These are phyloP conservation scores for Aquanectria penicillioides DNA, from an alignment of 2,329 filamentous ascomycete genomes.

Conservation along the genomic window DNA sequence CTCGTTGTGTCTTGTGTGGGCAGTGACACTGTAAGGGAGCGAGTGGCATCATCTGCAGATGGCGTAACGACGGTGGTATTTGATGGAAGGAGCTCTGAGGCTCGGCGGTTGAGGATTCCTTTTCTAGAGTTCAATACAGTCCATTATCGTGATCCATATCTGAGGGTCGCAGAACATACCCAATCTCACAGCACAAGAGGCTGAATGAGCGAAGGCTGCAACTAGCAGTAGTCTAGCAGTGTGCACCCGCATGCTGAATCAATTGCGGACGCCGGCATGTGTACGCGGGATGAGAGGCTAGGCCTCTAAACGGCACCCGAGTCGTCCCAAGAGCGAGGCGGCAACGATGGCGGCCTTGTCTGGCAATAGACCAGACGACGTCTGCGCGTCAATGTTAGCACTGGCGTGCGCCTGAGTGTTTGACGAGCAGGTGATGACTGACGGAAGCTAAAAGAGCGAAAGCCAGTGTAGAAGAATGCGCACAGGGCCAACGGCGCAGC, in stretches of 20 bases:
- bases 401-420: background rate
- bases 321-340: too few species aligned
- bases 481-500: constrained; percentile 4
- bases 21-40: background rate
- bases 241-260: constrained; percentile 33
- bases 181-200: constrained; percentile 27
- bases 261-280: constrained; percentile 3
- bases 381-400: constrained; percentile 4
- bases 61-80: constrained; percentile 12
- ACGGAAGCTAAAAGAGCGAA: background rate
- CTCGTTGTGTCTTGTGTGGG: background rate
- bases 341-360: too few species aligned
- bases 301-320: too few species aligned
- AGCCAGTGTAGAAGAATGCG: constrained; percentile 5
- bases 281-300: background rate
- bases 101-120: constrained; percentile 8
- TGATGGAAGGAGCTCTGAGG: constrained; percentile 1
- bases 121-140: constrained; percentile 1
- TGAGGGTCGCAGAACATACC: constrained; percentile 8
- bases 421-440: background rate
- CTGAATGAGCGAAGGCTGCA: constrained; percentile 28
- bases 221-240: constrained; percentile 28
- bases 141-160: background rate
- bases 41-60: background rate
- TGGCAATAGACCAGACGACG: constrained; percentile 6